Evolutionary conservation across 2,329 filamentous ascomycete species (phyloP).

Genomic region (Pestalotiopsis sp.): DNA sequence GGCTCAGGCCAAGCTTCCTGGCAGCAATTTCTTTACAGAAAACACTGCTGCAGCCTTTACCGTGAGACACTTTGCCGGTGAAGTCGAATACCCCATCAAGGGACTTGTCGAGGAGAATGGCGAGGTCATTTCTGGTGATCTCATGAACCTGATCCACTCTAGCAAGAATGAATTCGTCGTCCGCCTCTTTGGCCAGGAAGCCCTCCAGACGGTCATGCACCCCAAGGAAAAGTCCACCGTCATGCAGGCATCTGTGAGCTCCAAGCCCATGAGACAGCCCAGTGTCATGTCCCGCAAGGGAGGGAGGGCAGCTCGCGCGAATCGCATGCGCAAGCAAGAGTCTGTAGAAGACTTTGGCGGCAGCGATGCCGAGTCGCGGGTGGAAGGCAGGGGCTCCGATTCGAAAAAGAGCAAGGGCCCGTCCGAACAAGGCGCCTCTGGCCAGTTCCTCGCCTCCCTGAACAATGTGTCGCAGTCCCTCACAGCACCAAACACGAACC

Average conservation of each 20-base stretch:
- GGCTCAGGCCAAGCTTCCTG: conserved; percentile 73
- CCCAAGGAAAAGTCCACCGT: conserved; percentile 88
- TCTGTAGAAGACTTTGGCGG: conserved; percentile 45
- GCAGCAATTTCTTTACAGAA: conserved; percentile 86
- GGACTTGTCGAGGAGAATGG: conserved; percentile 93
- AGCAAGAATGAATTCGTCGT: conserved; percentile 87
- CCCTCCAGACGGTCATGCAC: conserved; percentile 88
- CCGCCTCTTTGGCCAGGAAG: conserved; percentile 94
- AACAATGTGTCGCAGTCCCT: conserved; percentile 90
- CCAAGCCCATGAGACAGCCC: conserved; percentile 87
- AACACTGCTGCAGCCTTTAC: conserved; percentile 82
- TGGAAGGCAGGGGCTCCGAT: conserved; percentile 23
- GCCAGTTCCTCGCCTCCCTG: conserved; percentile 85
- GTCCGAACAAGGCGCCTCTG: conserved; percentile 81
- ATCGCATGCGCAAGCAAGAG: conserved; percentile 40
- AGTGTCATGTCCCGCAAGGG: conserved; percentile 86
- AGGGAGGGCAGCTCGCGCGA: conserved; percentile 36
- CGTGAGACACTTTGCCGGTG: conserved; percentile 92
- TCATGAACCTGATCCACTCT: conserved; percentile 89
- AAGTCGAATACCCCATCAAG: conserved; percentile 89
- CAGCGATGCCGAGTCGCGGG: conserved; percentile 45
- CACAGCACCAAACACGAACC: conserved; percentile 78
- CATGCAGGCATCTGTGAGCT: conserved; percentile 94
- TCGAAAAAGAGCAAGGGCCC: conserved; percentile 41
- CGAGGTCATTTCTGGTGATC: conserved; percentile 90